Evolutionary conservation across 352 stramenopile genomes (phyloP).

Genomic region (Discostella stelligera): DNA sequence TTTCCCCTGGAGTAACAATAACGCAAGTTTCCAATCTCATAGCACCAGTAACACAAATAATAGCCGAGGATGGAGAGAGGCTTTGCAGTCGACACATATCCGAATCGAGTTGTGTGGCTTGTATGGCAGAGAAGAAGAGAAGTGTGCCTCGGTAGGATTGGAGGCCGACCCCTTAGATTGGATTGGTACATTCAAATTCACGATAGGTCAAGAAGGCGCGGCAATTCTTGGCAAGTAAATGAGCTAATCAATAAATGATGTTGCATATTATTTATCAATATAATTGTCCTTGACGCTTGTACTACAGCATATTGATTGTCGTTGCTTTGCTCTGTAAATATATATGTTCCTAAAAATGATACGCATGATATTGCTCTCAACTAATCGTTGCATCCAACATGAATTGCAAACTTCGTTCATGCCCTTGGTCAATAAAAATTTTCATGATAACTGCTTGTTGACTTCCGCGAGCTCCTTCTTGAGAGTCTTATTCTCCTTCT

Average conservation of each 20-base stretch:
- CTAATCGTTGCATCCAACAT: too few relatives aligned
- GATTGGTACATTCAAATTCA: slow-evolving; percentile 25
- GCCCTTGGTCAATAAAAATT: too few relatives aligned
- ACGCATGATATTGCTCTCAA: too few relatives aligned
- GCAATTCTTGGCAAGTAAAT: slow-evolving; percentile 3
- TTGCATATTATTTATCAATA: too few relatives aligned
- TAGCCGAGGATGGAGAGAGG: background rate
- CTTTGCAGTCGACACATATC: slow-evolving; percentile 21
- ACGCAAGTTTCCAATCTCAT: background rate
- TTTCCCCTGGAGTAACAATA: slow-evolving; percentile 46
- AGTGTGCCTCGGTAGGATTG: slow-evolving; percentile 15
- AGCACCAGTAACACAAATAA: background rate
- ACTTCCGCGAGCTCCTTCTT: too few relatives aligned
- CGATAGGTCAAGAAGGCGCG: slow-evolving; percentile 34
- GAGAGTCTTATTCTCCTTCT: too few relatives aligned
- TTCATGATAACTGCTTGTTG: too few relatives aligned
- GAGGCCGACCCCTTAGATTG: slow-evolving; percentile 38
- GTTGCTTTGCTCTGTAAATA: too few relatives aligned
- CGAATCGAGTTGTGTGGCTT: slow-evolving; percentile 42
- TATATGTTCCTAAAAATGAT: too few relatives aligned
- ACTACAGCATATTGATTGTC: too few relatives aligned
- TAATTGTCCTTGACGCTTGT: too few relatives aligned
- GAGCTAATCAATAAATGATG: background rate
- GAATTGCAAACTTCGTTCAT: too few relatives aligned
- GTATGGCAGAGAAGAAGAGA: slow-evolving; percentile 26